phyloP scores from a whole-genome alignment of 495 filamentous ascomycete genomes.

The Rostrohypoxylon terebratum region DNA sequence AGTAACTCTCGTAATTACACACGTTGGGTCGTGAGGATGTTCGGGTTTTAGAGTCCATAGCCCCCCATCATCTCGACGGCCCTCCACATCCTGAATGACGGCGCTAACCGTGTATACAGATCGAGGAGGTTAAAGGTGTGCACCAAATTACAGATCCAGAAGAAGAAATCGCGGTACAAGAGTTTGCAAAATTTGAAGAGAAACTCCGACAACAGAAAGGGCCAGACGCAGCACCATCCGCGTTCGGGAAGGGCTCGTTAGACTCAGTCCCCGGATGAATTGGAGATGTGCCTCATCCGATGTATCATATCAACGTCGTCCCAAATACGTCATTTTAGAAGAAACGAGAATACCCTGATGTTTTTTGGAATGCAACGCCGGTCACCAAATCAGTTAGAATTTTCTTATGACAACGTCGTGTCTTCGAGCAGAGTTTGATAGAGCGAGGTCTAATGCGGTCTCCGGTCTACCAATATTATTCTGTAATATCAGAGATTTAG shows the following conservation, averaged over 20 bases:
- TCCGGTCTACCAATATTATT: conserved; percentile 18
- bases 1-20: conserved; percentile 41
- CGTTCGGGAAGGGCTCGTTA: conserved; percentile 72
- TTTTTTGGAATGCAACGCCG: conserved; percentile 30
- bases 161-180: conserved; percentile 87
- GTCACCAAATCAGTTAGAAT: conserved; percentile 29
- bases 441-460: conserved; percentile 23
- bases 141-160: conserved; percentile 91
- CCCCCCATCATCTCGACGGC: not conserved
- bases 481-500: conserved; percentile 22
- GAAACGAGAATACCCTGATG: conserved; percentile 26
- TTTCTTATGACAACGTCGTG: conserved; percentile 26
- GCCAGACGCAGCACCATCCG: conserved; percentile 62
- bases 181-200: conserved; percentile 97
- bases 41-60: not conserved
- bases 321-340: conserved; percentile 34
- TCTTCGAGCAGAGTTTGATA: conserved; percentile 19
- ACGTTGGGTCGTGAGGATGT: not conserved
- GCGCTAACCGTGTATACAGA: conserved; percentile 63
- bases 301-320: conserved; percentile 38
- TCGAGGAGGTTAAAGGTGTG: conserved; percentile 95
- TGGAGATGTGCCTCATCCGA: conserved; percentile 37
- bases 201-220: conserved; percentile 83
- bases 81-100: conserved; percentile 11
- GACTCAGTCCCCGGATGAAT: conserved; percentile 68